Evolutionary conservation across 345 rosid species (phyloP).

Genomic region (Sonneratia alba): DNA sequence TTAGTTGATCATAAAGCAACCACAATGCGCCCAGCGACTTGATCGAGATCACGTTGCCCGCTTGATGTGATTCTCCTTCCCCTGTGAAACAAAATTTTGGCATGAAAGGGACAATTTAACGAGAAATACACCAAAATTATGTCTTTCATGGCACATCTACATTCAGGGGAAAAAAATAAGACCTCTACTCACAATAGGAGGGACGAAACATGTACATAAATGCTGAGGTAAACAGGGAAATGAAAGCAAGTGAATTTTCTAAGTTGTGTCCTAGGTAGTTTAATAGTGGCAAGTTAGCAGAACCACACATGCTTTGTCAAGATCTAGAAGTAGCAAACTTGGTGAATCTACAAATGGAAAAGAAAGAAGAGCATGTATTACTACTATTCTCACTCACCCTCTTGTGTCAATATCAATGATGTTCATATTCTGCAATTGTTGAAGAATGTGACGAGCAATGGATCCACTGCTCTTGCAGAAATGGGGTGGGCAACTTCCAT

Average conservation of each 20-base stretch:
- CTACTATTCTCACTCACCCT: constrained; percentile 30
- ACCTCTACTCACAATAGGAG: not conserved
- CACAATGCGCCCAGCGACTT: constrained; percentile 72
- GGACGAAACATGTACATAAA: not conserved
- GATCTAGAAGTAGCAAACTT: not conserved
- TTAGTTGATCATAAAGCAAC: constrained; percentile 20
- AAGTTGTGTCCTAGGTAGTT: not conserved
- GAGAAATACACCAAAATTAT: not conserved
- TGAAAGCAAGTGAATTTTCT: not conserved
- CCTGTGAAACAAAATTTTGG: constrained; percentile 21
- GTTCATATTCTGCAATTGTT: constrained; percentile 61
- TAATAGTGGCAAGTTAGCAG: not conserved
- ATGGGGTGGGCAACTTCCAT: constrained; percentile 75
- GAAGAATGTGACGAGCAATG: constrained; percentile 75
- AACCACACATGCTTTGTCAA: not conserved
- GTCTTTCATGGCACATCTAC: not conserved
- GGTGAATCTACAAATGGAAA: not conserved
- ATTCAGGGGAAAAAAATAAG: too few relatives aligned
- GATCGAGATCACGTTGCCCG: constrained; percentile 84
- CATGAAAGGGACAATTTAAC: not conserved
- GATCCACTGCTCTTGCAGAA: constrained; percentile 90
- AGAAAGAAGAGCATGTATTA: not conserved
- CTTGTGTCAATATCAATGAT: constrained; percentile 53
- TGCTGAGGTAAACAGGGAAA: not conserved
- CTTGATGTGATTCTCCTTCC: constrained; percentile 79